Percentiles rank a stretch among this genome's conserved stretches.
Conservation (phyloP, 1,284 basidiomycete species). For the Jaminaea rosea region DNA sequence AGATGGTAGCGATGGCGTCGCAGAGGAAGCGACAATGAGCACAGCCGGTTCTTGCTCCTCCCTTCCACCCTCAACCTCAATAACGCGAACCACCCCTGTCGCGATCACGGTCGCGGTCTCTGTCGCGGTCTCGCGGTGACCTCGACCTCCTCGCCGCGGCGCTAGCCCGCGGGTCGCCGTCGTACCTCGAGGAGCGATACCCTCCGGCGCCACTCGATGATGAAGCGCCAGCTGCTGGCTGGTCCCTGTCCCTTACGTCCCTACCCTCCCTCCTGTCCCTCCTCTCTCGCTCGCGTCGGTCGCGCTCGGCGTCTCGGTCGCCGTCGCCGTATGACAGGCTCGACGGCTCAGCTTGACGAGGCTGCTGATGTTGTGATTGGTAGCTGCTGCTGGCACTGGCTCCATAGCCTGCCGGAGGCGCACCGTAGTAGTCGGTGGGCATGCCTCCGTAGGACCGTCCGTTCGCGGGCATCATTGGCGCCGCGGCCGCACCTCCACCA, state of each 20-base stretch:
- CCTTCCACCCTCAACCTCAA: too few relatives aligned
- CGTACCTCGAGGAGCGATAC: too few relatives aligned
- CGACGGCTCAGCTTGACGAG: neutral
- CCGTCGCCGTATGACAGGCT: slow-evolving; percentile 14
- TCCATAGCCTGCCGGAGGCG: neutral
- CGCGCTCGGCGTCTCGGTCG: slow-evolving; percentile 23
- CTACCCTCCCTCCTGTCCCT: slow-evolving; percentile 10
- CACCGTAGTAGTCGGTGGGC: neutral
- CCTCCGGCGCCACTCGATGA: too few relatives aligned
- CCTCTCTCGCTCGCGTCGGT: slow-evolving; percentile 20
- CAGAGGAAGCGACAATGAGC: too few relatives aligned
- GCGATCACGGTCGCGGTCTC: neutral
- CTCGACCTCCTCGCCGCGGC: slow-evolving; percentile 16
- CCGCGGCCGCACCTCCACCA: neutral
- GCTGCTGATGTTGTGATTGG: slow-evolving; percentile 6
- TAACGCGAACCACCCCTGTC: neutral
- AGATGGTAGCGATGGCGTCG: too few relatives aligned
- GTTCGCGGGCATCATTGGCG: too few relatives aligned
- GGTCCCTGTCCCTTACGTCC: slow-evolving; percentile 8
- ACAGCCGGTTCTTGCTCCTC: too few relatives aligned
- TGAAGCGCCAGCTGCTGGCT: slow-evolving; percentile 9
- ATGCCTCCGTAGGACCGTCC: too few relatives aligned
- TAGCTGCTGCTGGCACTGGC: neutral
- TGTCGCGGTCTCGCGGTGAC: neutral
- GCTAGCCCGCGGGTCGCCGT: too few relatives aligned